phyloP scores from a whole-genome alignment of 2,329 filamentous ascomycete genomes.

The Hymenoscyphus fraxineus region DNA sequence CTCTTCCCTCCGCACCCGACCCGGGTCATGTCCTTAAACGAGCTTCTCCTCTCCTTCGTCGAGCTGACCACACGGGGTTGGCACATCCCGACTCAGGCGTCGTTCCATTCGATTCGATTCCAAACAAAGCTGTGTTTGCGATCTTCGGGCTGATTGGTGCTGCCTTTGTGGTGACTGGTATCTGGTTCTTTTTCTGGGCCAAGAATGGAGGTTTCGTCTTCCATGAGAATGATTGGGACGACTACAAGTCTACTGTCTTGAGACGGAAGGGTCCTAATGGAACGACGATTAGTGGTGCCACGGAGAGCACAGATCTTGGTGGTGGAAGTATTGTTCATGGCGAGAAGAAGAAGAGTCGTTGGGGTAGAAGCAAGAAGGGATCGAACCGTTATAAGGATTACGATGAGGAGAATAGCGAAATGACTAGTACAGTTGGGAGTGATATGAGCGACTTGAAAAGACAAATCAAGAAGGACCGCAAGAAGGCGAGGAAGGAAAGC shows the following conservation, averaged over 20 bases:
- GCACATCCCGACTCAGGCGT: conserved; percentile 45
- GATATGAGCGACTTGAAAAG: conserved; percentile 33
- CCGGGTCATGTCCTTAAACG: conserved; percentile 17
- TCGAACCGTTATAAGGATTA: conserved; percentile 34
- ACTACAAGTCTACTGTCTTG: conserved; percentile 94
- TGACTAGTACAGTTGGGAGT: conserved; percentile 18
- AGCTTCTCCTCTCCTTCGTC: conserved; percentile 9
- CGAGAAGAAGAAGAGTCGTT: conserved; percentile 42
- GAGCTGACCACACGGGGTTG: conserved; percentile 13
- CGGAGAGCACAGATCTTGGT: conserved; percentile 77
- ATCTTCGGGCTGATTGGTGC: conserved; percentile 82
- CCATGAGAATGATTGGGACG: conserved; percentile 85
- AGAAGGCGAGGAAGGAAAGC: conserved; percentile 24
- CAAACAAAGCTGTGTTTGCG: conserved; percentile 70
- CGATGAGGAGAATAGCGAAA: conserved; percentile 27
- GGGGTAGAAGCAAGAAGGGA: conserved; percentile 18
- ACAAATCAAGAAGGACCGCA: conserved; percentile 28
- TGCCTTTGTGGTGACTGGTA: conserved; percentile 66
- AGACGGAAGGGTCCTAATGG: conserved; percentile 87
- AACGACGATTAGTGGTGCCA: conserved; percentile 77
- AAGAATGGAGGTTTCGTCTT: conserved; percentile 94
- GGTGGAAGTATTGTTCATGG: conserved; percentile 79
- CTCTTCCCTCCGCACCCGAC: conserved; percentile 19
- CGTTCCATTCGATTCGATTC: conserved; percentile 48
- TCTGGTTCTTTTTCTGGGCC: conserved; percentile 99